A percentile compares a stretch with the other conserved stretches of the same genome.
Conservation (phyloP, 768 basidiomycete species). For the Hypsizygus marmoreus region DNA sequence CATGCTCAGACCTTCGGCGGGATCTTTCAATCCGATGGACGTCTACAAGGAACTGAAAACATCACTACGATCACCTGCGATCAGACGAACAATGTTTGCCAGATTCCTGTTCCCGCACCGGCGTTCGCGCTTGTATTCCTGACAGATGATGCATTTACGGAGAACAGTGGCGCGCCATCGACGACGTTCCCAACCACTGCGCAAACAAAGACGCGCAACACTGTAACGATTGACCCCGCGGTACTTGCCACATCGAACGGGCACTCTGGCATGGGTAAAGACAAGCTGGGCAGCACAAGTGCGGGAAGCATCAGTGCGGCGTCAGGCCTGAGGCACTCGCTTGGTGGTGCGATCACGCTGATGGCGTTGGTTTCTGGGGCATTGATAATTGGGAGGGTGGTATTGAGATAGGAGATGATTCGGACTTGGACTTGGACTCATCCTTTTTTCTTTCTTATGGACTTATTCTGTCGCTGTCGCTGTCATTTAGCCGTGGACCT, state of each 20-base stretch:
- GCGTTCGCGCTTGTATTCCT: slow-evolving; percentile 74
- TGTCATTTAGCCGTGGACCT: too few species aligned
- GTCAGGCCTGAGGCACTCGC: background rate
- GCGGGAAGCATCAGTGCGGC: slow-evolving; percentile 28
- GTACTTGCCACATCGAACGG: slow-evolving; percentile 71
- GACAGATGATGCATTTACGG: slow-evolving; percentile 36
- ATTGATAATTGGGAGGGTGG: slow-evolving; percentile 3
- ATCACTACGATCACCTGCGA: slow-evolving; percentile 62
- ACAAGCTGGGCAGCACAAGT: slow-evolving; percentile 40
- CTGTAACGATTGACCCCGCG: slow-evolving; percentile 52
- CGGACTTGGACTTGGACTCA: too few species aligned
- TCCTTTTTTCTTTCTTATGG: too few species aligned
- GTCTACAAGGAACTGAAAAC: slow-evolving; percentile 49
- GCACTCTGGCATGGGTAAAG: slow-evolving; percentile 26
- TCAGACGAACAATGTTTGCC: slow-evolving; percentile 49
- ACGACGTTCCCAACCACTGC: slow-evolving; percentile 45
- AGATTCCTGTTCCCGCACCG: slow-evolving; percentile 66
- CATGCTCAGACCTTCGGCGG: slow-evolving; percentile 55
- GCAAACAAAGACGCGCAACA: slow-evolving; percentile 49
- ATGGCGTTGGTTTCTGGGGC: slow-evolving; percentile 8
- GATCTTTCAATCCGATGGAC: slow-evolving; percentile 65
- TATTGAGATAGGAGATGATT: too few species aligned
- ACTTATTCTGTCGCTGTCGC: too few species aligned
- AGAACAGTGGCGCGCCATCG: slow-evolving; percentile 34
- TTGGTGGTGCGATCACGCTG: background rate